phyloP scores from a whole-genome alignment of 1,284 basidiomycete species.

The Tilletiaria anomala region DNA sequence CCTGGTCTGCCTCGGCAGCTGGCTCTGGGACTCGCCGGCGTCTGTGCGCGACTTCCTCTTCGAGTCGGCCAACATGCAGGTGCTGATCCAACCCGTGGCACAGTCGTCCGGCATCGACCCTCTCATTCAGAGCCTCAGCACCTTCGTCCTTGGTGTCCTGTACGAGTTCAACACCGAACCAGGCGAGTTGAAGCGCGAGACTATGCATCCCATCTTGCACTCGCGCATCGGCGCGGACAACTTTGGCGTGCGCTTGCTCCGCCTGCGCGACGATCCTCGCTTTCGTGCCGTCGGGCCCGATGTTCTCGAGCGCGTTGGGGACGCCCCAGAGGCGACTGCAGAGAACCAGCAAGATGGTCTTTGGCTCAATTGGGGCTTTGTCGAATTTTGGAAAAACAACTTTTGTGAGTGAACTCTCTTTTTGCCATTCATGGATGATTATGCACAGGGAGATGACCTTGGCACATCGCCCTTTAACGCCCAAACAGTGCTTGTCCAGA shows the following conservation, averaged over 20 bases:
- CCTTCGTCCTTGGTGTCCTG: conserved; percentile 79
- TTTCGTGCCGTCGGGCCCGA: conserved; percentile 82
- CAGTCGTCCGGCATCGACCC: conserved; percentile 71
- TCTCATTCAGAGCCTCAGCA: conserved; percentile 75
- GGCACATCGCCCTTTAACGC: neutral
- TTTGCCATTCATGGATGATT: neutral
- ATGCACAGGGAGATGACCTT: neutral
- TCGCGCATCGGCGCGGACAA: conserved; percentile 68
- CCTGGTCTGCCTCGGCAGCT: conserved; percentile 65
- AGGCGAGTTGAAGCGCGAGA: conserved; percentile 13
- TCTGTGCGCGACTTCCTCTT: conserved; percentile 79
- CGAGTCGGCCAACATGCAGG: conserved; percentile 67
- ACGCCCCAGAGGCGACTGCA: conserved; percentile 30
- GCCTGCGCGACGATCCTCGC: conserved; percentile 74
- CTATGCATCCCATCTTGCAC: conserved; percentile 56
- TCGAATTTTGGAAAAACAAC: conserved; percentile 96
- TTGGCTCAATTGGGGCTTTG: conserved; percentile 96
- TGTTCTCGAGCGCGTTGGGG: conserved; percentile 36
- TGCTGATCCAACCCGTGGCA: conserved; percentile 70
- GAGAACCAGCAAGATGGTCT: conserved; percentile 61
- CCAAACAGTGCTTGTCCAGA: conserved; percentile 12
- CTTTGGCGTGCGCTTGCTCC: conserved; percentile 69
- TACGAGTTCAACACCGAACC: conserved; percentile 46
- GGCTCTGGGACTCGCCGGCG: conserved; percentile 90
- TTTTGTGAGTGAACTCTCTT: conserved; percentile 53